Evolutionary conservation across 2,329 filamentous ascomycete species (phyloP).

Genomic region (Chaetothyriales sp.): DNA sequence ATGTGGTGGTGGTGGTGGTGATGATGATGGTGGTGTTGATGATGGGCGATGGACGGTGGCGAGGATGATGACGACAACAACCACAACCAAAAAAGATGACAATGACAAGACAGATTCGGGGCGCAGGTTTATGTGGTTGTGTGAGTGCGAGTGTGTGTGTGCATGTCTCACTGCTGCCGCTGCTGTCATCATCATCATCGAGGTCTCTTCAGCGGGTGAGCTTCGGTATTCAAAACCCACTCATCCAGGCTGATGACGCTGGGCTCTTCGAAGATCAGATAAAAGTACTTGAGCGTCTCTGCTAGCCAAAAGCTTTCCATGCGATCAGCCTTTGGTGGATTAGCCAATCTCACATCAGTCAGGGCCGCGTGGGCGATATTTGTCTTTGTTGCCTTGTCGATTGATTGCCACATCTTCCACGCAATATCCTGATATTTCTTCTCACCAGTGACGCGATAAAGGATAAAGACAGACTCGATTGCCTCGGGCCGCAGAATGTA

Average conservation of each 20-base stretch:
- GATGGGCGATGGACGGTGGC: no score
- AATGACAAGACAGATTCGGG: no score
- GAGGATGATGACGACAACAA: no score
- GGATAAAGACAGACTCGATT: slow-evolving; percentile 44
- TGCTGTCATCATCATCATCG: background rate
- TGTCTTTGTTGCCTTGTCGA: slow-evolving; percentile 29
- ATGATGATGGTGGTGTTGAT: no score
- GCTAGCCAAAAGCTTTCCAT: slow-evolving; percentile 20
- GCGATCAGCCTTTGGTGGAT: slow-evolving; percentile 8
- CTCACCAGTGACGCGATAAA: slow-evolving; percentile 45
- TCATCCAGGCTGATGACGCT: slow-evolving; percentile 15
- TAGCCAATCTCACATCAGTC: slow-evolving; percentile 11
- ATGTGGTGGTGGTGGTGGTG: no score
- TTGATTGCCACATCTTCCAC: slow-evolving; percentile 35
- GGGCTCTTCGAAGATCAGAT: slow-evolving; percentile 17
- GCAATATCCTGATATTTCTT: slow-evolving; percentile 31
- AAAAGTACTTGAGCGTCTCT: slow-evolving; percentile 20
- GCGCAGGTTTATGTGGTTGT: no score
- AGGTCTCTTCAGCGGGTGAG: slow-evolving; percentile 10
- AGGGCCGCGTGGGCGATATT: slow-evolving; percentile 26
- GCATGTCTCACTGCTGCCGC: no score
- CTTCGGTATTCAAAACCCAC: slow-evolving; percentile 17
- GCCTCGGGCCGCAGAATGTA: slow-evolving; percentile 51
- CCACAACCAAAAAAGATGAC: no score
- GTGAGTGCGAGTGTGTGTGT: no score